Conservation (phyloP, 2,329 filamentous ascomycete species). For the Colletotrichum eremochloae region DNA sequence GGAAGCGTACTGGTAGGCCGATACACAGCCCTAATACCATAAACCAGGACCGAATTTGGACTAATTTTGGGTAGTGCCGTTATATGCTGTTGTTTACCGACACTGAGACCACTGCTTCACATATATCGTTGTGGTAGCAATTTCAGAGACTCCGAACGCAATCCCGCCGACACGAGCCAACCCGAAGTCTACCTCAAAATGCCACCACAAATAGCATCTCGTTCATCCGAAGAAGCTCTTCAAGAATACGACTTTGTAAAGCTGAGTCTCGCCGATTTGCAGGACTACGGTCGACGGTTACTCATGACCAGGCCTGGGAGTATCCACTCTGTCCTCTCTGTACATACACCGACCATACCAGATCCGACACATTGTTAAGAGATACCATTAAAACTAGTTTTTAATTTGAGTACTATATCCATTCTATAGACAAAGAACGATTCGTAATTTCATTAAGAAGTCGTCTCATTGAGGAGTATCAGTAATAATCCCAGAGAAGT, state of each 20-base stretch:
- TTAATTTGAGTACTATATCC: not conserved
- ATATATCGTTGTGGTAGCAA: not conserved
- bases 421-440: not conserved
- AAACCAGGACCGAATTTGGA: accelerated
- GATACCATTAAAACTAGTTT: not conserved
- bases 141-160: not conserved
- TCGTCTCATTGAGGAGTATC: not conserved
- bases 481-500: not conserved
- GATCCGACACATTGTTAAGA: not conserved
- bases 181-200: slow-evolving; percentile 11
- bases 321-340: not conserved
- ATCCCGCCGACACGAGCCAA: not conserved
- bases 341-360: not conserved
- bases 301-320: not conserved
- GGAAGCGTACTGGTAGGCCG: slow-evolving; percentile 31
- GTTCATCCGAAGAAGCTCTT: slow-evolving; percentile 13
- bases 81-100: slow-evolving; percentile 18
- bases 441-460: not conserved
- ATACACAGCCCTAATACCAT: too few species aligned
- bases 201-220: slow-evolving; percentile 17
- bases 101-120: slow-evolving; percentile 10
- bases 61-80: not conserved
- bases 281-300: not conserved
- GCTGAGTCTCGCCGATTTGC: slow-evolving; percentile 14
- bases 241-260: slow-evolving; percentile 8